Conservation (phyloP, 2,329 filamentous ascomycete genomes). For the Aaosphaeria pasadenensis region DNA sequence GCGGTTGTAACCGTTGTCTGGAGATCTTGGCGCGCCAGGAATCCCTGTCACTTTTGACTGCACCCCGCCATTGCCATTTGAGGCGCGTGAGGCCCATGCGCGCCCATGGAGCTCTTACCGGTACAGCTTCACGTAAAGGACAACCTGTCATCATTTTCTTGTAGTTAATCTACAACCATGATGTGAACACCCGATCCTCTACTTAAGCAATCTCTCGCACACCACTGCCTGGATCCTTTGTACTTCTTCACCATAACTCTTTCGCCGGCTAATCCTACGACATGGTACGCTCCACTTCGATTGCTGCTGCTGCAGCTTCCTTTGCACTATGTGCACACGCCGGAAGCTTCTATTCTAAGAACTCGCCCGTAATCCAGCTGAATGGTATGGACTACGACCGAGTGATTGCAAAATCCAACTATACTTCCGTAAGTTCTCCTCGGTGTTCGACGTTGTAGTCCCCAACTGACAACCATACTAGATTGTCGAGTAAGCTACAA, state of each 20-base stretch:
- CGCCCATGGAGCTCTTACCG: neutral
- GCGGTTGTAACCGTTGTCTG: too few relatives aligned
- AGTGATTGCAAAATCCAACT: slow-evolving; percentile 82
- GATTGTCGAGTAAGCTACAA: slow-evolving; percentile 39
- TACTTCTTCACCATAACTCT: neutral
- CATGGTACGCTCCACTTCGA: slow-evolving; percentile 36
- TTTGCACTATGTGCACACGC: slow-evolving; percentile 65
- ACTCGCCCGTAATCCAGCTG: slow-evolving; percentile 81
- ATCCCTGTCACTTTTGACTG: too few relatives aligned
- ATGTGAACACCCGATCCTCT: slow-evolving; percentile 11
- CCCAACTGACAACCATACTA: slow-evolving; percentile 11
- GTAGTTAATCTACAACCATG: slow-evolving; percentile 3
- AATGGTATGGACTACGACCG: slow-evolving; percentile 75
- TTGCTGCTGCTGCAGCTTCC: slow-evolving; percentile 56
- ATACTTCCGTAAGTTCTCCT: slow-evolving; percentile 70
- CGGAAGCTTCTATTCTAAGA: slow-evolving; percentile 78
- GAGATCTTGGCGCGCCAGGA: too few relatives aligned
- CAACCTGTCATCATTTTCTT: slow-evolving; percentile 15
- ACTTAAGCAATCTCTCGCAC: slow-evolving; percentile 9
- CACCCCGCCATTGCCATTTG: neutral
- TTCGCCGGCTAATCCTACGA: slow-evolving; percentile 4
- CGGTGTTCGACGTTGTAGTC: neutral
- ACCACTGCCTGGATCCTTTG: slow-evolving; percentile 3
- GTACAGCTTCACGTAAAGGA: slow-evolving; percentile 14
- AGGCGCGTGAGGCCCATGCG: neutral